phyloP scores from a whole-genome alignment of 768 basidiomycete genomes.

The Strobilomyces dryophilus region DNA sequence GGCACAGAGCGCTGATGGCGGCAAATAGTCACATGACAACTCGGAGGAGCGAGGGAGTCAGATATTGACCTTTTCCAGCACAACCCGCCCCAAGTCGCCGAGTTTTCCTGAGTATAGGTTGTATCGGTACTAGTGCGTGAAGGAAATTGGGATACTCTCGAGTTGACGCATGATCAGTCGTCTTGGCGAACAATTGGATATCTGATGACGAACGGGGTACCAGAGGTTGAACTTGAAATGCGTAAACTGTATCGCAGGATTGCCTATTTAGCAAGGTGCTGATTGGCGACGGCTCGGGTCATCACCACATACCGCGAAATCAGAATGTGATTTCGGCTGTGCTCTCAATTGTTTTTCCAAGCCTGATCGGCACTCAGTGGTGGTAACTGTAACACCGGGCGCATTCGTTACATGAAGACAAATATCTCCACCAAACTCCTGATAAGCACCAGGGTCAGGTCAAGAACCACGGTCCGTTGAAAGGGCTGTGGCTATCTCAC shows the following conservation, averaged over 20 bases:
- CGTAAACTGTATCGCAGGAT: not conserved
- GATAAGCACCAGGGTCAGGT: constrained; percentile 30
- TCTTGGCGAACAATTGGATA: constrained; percentile 1
- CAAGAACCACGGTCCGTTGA: constrained; percentile 12
- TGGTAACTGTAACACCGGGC: constrained; percentile 6
- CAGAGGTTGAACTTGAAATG: constrained; percentile 2
- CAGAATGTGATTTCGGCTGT: constrained; percentile 10
- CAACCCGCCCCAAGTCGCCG: constrained; percentile 10
- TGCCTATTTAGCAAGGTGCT: constrained; percentile 8
- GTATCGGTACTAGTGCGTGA: not conserved
- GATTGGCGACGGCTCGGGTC: not conserved
- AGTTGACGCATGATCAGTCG: not conserved
- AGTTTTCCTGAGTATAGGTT: not conserved
- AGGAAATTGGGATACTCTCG: not conserved
- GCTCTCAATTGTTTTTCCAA: constrained; percentile 3
- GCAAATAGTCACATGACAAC: not conserved
- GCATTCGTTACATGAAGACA: constrained; percentile 9
- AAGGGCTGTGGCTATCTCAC: constrained; percentile 16
- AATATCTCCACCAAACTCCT: constrained; percentile 10
- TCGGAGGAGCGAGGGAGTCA: not conserved
- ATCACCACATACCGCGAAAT: constrained; percentile 10
- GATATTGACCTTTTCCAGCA: constrained; percentile 1
- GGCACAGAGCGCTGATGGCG: not conserved
- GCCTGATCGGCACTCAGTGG: not conserved
- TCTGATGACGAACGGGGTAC: not conserved